Evolutionary conservation across 2,329 filamentous ascomycete genomes (phyloP).

Genomic region (Aphanocladium album): DNA sequence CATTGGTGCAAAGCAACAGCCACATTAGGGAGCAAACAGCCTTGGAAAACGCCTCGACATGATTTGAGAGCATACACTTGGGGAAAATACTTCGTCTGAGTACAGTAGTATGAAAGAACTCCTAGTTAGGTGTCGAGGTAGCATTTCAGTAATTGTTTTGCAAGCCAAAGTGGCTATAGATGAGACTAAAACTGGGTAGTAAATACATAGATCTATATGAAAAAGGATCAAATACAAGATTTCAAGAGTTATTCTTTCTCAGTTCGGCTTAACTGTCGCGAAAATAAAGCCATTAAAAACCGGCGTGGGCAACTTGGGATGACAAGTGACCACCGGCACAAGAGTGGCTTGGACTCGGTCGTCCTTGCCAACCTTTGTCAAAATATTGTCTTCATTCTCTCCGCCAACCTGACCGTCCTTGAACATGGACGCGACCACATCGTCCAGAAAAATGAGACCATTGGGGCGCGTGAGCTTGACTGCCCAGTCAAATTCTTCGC

Average conservation of each 20-base stretch:
- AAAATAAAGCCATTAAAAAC: constrained; percentile 12
- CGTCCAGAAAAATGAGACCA: constrained; percentile 42
- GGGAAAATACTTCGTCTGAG: too few species aligned
- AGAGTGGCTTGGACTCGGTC: constrained; percentile 22
- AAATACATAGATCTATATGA: not conserved
- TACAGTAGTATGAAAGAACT: too few species aligned
- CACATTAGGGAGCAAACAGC: too few species aligned
- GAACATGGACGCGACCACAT: constrained; percentile 35
- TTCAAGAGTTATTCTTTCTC: too few species aligned
- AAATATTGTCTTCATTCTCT: constrained; percentile 15
- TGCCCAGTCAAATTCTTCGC: constrained; percentile 40
- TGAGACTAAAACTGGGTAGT: too few species aligned
- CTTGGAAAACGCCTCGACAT: not conserved
- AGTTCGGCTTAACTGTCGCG: not conserved
- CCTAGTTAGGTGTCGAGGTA: too few species aligned
- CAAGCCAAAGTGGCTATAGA: too few species aligned
- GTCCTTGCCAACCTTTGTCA: constrained; percentile 21
- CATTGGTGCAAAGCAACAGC: not conserved
- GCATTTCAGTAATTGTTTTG: too few species aligned
- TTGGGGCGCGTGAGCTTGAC: constrained; percentile 32
- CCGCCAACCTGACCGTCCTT: constrained; percentile 33
- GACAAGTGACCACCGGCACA: constrained; percentile 16
- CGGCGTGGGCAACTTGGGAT: constrained; percentile 14
- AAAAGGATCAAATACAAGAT: not conserved
- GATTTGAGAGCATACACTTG: too few species aligned